Percentiles rank a stretch among this genome's conserved stretches.
phyloP scores from a whole-genome alignment of 495 filamentous ascomycete genomes.

The Aspergillus cavernicola region DNA sequence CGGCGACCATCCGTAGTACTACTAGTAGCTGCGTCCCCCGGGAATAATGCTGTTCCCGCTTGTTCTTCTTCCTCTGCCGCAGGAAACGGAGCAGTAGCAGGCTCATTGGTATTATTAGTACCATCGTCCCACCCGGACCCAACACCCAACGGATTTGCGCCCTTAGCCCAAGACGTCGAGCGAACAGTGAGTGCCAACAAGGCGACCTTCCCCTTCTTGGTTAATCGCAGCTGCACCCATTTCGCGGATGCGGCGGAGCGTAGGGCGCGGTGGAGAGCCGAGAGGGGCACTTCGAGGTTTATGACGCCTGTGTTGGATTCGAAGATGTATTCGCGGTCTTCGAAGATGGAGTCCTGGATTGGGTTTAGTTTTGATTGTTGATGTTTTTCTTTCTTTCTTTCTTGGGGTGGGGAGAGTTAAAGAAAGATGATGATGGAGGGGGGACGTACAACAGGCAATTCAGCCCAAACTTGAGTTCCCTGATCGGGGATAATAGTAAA shows the following conservation, averaged over 20 bases:
- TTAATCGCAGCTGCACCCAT: slow-evolving; percentile 79
- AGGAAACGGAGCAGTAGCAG: neutral
- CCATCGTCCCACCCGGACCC: too few species aligned
- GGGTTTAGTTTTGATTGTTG: slow-evolving; percentile 1
- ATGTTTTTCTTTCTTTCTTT: neutral
- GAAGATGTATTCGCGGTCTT: slow-evolving; percentile 67
- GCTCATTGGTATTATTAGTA: too few species aligned
- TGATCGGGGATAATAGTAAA: slow-evolving; percentile 94
- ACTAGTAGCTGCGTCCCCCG: neutral
- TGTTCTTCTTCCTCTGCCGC: neutral
- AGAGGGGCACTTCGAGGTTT: slow-evolving; percentile 89
- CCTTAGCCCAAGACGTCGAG: slow-evolving; percentile 44
- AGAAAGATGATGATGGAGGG: neutral
- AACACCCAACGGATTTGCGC: slow-evolving; percentile 43
- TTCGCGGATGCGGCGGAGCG: slow-evolving; percentile 74
- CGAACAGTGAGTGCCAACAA: slow-evolving; percentile 83
- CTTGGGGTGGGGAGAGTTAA: neutral
- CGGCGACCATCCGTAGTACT: slow-evolving; percentile 23
- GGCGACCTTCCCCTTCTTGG: slow-evolving; percentile 83
- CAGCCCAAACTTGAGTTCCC: slow-evolving; percentile 92
- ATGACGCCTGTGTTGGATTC: slow-evolving; percentile 79
- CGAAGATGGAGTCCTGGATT: slow-evolving; percentile 75
- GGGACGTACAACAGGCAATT: slow-evolving; percentile 54
- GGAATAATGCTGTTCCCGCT: neutral
- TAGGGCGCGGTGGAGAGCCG: slow-evolving; percentile 76